Evolutionary conservation across 192 early-diverging fungal genomes (phyloP).

Genomic region (Chytriomyces sp.): DNA sequence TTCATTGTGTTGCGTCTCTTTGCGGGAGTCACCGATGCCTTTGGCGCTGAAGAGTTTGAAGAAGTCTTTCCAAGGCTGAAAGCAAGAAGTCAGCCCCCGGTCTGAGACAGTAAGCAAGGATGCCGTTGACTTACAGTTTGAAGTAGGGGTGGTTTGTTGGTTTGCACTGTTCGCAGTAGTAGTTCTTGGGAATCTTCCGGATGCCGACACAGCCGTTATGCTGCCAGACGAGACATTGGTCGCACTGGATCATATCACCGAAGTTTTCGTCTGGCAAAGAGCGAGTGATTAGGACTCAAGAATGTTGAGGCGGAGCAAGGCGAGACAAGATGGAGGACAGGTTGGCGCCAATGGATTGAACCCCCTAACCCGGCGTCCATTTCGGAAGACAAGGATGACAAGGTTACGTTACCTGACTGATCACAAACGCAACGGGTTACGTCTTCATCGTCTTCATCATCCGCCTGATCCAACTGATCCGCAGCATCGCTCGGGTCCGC

Average conservation of each 20-base stretch:
- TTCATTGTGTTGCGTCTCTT: constrained; percentile 54
- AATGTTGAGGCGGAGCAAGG: neutral
- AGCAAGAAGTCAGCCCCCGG: neutral
- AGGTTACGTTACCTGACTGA: neutral
- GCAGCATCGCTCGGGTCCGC: neutral
- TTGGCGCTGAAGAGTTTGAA: neutral
- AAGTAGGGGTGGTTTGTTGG: constrained; percentile 80
- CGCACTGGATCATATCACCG: constrained; percentile 88
- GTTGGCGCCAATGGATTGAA: no score
- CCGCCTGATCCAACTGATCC: neutral
- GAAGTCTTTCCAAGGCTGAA: neutral
- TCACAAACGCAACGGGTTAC: constrained; percentile 13
- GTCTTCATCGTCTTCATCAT: neutral
- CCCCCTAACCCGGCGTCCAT: no score
- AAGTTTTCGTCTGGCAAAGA: constrained; percentile 24
- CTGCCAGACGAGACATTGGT: constrained; percentile 92
- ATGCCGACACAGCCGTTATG: constrained; percentile 91
- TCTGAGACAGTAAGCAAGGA: neutral
- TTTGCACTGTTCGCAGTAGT: constrained; percentile 89
- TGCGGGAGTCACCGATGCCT: neutral
- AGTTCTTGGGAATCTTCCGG: constrained; percentile 82
- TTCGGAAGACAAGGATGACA: neutral
- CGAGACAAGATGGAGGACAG: neutral
- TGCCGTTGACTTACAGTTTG: constrained; percentile 32
- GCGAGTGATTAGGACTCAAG: neutral